Conservation (phyloP, 208 protist genomes). For the Leishmania tarentolae region DNA sequence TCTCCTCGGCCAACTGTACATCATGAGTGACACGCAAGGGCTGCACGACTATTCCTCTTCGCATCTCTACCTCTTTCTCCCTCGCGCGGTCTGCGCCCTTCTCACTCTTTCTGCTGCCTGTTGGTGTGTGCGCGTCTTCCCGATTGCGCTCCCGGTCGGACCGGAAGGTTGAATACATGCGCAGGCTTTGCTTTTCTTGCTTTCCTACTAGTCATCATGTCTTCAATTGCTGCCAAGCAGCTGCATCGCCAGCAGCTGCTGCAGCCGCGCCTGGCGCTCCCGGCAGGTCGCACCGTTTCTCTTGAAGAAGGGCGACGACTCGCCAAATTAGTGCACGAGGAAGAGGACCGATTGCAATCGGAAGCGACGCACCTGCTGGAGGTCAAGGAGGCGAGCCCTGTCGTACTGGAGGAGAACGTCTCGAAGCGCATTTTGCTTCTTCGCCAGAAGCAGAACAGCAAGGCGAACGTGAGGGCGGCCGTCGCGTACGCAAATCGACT, state of each 20-base stretch:
- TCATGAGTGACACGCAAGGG: background rate
- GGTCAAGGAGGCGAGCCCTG: slow-evolving; percentile 28
- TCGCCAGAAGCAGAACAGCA: slow-evolving; percentile 65
- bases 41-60: background rate
- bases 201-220: slow-evolving; percentile 11
- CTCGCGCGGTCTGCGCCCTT: background rate
- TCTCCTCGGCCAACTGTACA: background rate
- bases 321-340: slow-evolving; percentile 61
- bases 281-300: slow-evolving; percentile 72
- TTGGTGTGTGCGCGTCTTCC: background rate
- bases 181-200: no score
- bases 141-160: background rate
- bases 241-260: slow-evolving; percentile 69
- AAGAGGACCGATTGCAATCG: slow-evolving; percentile 60
- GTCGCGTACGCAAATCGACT: slow-evolving; percentile 61
- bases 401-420: slow-evolving; percentile 73
- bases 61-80: background rate
- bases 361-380: slow-evolving; percentile 48
- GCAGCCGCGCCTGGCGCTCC: slow-evolving; percentile 71
- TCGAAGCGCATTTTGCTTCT: slow-evolving; percentile 74
- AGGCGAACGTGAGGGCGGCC: slow-evolving; percentile 68
- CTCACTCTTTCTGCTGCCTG: background rate
- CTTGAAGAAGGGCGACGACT: slow-evolving; percentile 75
- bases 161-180: background rate
- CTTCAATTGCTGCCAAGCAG: slow-evolving; percentile 54